Evolutionary conservation across 2,329 filamentous ascomycete genomes (phyloP).

Genomic region (Fusarium caatingaense): DNA sequence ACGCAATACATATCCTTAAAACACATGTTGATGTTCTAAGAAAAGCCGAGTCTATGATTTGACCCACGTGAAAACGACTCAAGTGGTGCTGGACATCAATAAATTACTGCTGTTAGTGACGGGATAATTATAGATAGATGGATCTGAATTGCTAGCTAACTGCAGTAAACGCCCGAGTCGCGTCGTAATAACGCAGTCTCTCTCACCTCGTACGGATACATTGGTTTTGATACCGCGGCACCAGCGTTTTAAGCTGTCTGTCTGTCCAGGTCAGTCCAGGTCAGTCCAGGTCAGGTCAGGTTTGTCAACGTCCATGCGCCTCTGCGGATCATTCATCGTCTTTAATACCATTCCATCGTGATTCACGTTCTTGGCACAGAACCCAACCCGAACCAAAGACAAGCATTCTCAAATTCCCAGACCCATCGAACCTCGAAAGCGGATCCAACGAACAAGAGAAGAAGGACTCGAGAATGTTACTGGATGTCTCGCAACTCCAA

Average conservation of each 20-base stretch:
- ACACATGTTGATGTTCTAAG: not conserved
- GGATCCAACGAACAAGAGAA: slow-evolving; percentile 32
- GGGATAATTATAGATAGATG: slow-evolving; percentile 10
- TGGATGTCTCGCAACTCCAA: slow-evolving; percentile 17
- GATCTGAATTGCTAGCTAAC: not conserved
- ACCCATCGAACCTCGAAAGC: slow-evolving; percentile 37
- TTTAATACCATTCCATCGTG: slow-evolving; percentile 27
- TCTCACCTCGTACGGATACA: slow-evolving; percentile 5
- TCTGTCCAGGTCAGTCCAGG: not conserved
- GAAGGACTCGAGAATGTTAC: slow-evolving; percentile 26
- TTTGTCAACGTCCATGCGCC: slow-evolving; percentile 19
- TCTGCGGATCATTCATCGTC: slow-evolving; percentile 21
- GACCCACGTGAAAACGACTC: slow-evolving; percentile 20
- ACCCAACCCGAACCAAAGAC: slow-evolving; percentile 22
- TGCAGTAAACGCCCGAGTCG: slow-evolving; percentile 15
- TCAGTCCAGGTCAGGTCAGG: slow-evolving; percentile 7
- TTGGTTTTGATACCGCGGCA: slow-evolving; percentile 19
- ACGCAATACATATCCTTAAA: slow-evolving; percentile 12
- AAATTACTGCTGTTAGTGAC: not conserved
- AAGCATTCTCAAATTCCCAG: slow-evolving; percentile 34
- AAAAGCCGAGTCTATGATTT: slow-evolving; percentile 13
- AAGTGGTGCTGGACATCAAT: not conserved
- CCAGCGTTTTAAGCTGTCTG: slow-evolving; percentile 13
- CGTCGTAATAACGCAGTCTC: slow-evolving; percentile 4
- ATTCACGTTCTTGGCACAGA: slow-evolving; percentile 32